Base-by-base conservation (phyloP, 441 rosid species). In the Melianthus villosus region DNA sequence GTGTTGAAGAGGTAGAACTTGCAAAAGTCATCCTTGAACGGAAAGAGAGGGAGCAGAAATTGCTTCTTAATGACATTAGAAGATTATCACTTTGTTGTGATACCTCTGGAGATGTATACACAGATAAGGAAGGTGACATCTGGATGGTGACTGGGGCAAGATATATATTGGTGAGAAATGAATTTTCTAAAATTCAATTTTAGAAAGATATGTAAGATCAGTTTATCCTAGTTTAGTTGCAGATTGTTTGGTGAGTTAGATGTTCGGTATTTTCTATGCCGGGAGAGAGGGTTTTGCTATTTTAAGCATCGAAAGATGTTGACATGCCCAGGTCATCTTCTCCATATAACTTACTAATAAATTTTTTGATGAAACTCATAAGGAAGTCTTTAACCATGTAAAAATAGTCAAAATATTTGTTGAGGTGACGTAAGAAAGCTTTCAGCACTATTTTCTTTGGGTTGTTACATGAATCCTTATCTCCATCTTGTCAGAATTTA, bases 1-100 rank as follows among this genome's bases (percentile, higher is more conserved):
- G 96, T 40, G 93, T 78, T 56, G 86, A 82, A 64, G 99, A 91
- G 68, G 96, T 91, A 35, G 99, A 80, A 69, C 75, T 78, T 61
- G 99, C 99, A 42, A 80, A 70, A 68, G 59, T 91, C 34, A 58
- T 67, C 67, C 87, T 91, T 42, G 94, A 91, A 61, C 71, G 65
- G 46, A 82, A 68, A 55, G 94, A 85, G 46, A 57, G 81, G 44
- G 89, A 55, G 56, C 75, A 60, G 63, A 85, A 71, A 47, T 59
- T 91, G 70, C 66, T 91, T 53, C 72, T 77, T 51, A 65, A 65
- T 59, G 99, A 85, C 68, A 76, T 80, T 41, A 80, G 86, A 65
- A 76, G 59, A 59, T 53, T 91, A 56, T 77, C 93, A 54, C 65
- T 57, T 22, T 40, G 51, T 53, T 56, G 60, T 40, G 87, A 80